These are phyloP conservation scores for Phytophthora fragariae DNA, from an alignment of 352 stramenopile genomes.

Conservation along the genomic window DNA sequence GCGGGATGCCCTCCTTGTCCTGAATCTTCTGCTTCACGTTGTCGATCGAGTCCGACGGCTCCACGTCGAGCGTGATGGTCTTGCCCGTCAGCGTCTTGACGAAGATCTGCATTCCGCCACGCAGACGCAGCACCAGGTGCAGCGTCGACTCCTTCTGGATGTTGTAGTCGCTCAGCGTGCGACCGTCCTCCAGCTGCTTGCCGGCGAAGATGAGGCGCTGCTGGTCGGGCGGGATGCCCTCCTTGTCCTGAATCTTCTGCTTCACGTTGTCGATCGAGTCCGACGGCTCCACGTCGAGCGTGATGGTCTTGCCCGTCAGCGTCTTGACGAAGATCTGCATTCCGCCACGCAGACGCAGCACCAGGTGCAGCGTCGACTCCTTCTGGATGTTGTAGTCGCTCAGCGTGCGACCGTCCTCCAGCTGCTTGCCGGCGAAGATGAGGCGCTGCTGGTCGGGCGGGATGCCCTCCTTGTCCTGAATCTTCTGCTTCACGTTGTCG, in stretches of 20 bases:
- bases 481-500: constrained; percentile 35
- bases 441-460: no score
- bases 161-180: constrained; percentile 94
- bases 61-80: constrained; percentile 33
- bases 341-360: constrained; percentile 50
- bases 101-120: constrained; percentile 23
- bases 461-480: background rate
- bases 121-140: constrained; percentile 94
- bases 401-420: background rate
- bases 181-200: constrained; percentile 95
- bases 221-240: constrained; percentile 95
- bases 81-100: constrained; percentile 39
- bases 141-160: constrained; percentile 97
- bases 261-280: constrained; percentile 85
- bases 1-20: no score
- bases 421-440: background rate
- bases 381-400: constrained; percentile 25
- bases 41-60: constrained; percentile 34
- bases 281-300: constrained; percentile 34
- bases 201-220: constrained; percentile 97
- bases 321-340: constrained; percentile 23
- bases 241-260: constrained; percentile 53
- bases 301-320: constrained; percentile 85
- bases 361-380: constrained; percentile 30
- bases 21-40: constrained; percentile 34